phyloP scores from a whole-genome alignment of 1,284 basidiomycete genomes.

The Earliella scabrosa region DNA sequence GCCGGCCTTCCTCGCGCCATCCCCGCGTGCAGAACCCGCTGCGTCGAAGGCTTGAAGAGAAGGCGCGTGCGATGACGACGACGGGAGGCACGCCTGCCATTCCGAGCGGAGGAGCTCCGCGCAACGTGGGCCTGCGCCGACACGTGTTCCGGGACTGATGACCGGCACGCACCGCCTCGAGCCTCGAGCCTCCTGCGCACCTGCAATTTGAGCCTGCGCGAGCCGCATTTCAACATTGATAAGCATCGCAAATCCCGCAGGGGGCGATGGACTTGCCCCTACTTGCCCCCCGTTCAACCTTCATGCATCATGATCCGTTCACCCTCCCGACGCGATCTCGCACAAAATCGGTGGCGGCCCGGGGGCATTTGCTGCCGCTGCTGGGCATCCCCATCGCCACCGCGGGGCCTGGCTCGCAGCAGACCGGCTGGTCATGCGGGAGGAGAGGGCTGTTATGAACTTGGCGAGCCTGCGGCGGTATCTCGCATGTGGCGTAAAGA shows the following conservation, averaged over 20 bases:
- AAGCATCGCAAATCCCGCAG: not conserved
- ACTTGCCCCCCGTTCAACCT: not conserved
- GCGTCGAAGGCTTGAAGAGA: too few species aligned
- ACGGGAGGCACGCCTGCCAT: constrained; percentile 8
- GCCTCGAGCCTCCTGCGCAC: too few species aligned
- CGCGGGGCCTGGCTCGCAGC: not conserved
- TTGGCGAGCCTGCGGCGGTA: constrained; percentile 1
- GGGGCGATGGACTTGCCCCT: not conserved
- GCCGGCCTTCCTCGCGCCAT: not conserved
- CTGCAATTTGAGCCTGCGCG: too few species aligned
- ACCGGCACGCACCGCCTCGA: too few species aligned
- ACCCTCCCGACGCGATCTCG: not conserved
- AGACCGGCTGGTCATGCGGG: not conserved
- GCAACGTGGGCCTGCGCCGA: constrained; percentile 17
- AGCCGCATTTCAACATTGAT: not conserved
- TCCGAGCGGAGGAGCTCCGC: constrained; percentile 9
- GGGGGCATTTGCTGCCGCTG: not conserved
- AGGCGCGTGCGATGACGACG: not conserved
- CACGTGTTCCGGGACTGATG: constrained; percentile 23
- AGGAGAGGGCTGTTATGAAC: not conserved
- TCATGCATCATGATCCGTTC: not conserved
- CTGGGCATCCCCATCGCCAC: not conserved
- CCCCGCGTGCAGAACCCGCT: not conserved
- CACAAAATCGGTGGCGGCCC: not conserved
- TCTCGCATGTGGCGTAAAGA: constrained; percentile 1